Evolutionary conservation across 345 rosid species (phyloP).

Genomic region (Bruguiera gymnorhiza): DNA sequence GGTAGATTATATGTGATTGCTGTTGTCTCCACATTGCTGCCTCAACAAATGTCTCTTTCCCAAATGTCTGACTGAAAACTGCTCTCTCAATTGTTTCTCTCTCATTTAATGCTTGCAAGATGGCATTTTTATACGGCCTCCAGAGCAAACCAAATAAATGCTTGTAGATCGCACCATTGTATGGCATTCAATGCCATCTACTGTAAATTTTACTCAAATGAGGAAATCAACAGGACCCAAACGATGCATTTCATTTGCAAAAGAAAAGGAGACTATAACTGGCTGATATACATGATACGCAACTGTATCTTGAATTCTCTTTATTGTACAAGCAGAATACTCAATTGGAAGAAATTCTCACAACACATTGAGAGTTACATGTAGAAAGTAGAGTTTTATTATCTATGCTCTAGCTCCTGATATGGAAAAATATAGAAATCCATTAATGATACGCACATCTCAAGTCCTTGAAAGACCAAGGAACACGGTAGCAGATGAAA

Average conservation of each 20-base stretch:
- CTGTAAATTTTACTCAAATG: neutral
- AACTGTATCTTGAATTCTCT: neutral
- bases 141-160: neutral
- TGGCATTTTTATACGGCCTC: neutral
- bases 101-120: neutral
- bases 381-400: neutral
- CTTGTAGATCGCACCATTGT: neutral
- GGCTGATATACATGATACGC: too few species aligned
- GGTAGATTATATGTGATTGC: too few species aligned
- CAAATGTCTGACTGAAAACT: neutral
- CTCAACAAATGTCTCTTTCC: neutral
- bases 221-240: too few species aligned
- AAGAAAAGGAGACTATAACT: neutral
- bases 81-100: neutral
- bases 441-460: neutral
- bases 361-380: neutral
- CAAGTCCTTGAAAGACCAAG: conserved; percentile 62
- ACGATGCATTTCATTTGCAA: too few species aligned
- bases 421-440: neutral
- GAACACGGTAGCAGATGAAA: conserved; percentile 80
- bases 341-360: neutral
- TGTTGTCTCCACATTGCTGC: neutral
- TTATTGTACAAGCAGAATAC: neutral
- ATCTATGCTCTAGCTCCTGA: neutral
- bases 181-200: neutral